Evolutionary conservation across 2,329 filamentous ascomycete genomes (phyloP).

Genomic region (Fusarium circinatum): DNA sequence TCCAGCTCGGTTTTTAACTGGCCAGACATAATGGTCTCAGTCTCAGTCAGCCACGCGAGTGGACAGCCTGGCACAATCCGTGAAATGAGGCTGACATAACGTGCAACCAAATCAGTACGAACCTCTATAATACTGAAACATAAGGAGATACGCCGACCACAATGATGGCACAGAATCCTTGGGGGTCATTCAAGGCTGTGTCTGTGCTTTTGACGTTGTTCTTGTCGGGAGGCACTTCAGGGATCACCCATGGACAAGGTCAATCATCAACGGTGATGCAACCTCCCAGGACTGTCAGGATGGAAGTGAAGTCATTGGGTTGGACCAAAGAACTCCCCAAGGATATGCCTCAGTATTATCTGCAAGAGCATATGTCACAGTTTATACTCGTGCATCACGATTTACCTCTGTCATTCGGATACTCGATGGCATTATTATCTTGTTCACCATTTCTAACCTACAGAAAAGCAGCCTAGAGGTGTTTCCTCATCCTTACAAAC

Average conservation of each 20-base stretch:
- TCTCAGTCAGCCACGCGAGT: slow-evolving; percentile 2
- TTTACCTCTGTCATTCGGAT: background rate
- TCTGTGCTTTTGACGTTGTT: slow-evolving; percentile 28
- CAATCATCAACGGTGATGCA: slow-evolving; percentile 37
- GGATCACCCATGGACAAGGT: slow-evolving; percentile 32
- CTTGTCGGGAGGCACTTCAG: slow-evolving; percentile 23
- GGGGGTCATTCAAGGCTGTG: slow-evolving; percentile 28
- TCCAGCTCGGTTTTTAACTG: slow-evolving; percentile 11
- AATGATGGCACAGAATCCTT: slow-evolving; percentile 20
- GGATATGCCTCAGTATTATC: background rate
- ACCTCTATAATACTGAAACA: slow-evolving; percentile 25
- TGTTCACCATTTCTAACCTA: background rate
- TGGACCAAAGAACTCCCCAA: background rate
- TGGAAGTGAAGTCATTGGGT: background rate
- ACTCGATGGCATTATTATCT: background rate
- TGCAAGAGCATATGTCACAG: background rate
- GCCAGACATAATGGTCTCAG: background rate
- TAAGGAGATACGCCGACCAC: slow-evolving; percentile 2
- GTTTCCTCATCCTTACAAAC: slow-evolving; percentile 12
- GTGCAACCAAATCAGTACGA: slow-evolving; percentile 1
- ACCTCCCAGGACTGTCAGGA: slow-evolving; percentile 24
- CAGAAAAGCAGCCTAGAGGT: background rate
- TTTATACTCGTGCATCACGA: background rate
- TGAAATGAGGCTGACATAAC: slow-evolving; percentile 16
- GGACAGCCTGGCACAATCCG: background rate